Conservation (phyloP, 805 yeast genomes). For the Kodamaea hsintzibuensis region DNA sequence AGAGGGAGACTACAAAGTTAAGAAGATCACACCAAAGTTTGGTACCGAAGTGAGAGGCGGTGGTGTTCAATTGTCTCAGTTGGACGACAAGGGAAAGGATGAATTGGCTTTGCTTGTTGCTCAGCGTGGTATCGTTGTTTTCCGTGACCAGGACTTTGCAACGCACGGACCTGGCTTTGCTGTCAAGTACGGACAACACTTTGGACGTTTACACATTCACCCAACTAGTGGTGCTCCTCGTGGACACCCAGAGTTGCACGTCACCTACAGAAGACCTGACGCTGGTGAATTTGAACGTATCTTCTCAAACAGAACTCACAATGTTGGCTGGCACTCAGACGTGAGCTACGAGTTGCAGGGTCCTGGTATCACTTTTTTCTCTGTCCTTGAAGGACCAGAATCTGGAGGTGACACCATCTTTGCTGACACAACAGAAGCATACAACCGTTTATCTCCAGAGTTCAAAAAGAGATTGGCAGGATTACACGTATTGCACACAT, state of each 20-base stretch:
- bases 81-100: slow-evolving; percentile 57
- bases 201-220: slow-evolving; percentile 72
- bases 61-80: slow-evolving; percentile 52
- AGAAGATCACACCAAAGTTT: slow-evolving; percentile 62
- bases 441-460: slow-evolving; percentile 36
- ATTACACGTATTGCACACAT: slow-evolving; percentile 36
- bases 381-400: slow-evolving; percentile 38
- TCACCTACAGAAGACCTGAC: slow-evolving; percentile 34
- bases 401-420: slow-evolving; percentile 42
- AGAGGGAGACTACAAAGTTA: slow-evolving; percentile 27
- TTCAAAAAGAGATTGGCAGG: slow-evolving; percentile 33
- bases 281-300: slow-evolving; percentile 28
- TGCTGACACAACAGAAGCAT: slow-evolving; percentile 40
- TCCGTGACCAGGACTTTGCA: slow-evolving; percentile 67
- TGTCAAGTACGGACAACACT: slow-evolving; percentile 58
- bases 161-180: slow-evolving; percentile 47
- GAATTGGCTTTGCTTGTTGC: slow-evolving; percentile 71
- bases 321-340: slow-evolving; percentile 40
- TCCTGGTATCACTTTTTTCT: slow-evolving; percentile 35
- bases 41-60: slow-evolving; percentile 62
- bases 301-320: slow-evolving; percentile 28
- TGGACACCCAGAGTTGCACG: slow-evolving; percentile 35
- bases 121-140: slow-evolving; percentile 66
- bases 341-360: slow-evolving; percentile 38
- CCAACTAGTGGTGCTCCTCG: slow-evolving; percentile 73